Evolutionary conservation across 2,329 filamentous ascomycete species (phyloP).

Genomic region (Ascochyta clinopodiicola): DNA sequence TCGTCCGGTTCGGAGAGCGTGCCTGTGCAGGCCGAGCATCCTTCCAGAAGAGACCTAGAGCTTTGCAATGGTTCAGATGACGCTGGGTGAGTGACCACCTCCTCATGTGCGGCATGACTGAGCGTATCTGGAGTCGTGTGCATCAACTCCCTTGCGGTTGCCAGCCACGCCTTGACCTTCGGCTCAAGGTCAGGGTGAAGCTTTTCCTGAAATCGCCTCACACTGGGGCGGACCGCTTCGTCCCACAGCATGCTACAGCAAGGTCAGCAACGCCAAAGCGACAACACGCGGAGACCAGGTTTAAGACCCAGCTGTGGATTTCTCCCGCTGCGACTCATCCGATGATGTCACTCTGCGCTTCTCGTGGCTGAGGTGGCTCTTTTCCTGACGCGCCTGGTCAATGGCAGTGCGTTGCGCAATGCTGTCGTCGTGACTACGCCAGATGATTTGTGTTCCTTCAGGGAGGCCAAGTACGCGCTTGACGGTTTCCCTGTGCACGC

Average conservation of each 20-base stretch:
- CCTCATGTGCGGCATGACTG: not conserved
- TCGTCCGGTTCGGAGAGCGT: not conserved
- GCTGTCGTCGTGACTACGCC: constrained; percentile 95
- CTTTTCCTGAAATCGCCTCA: not conserved
- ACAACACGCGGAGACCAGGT: constrained; percentile 12
- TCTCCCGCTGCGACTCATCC: constrained; percentile 45
- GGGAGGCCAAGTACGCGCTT: constrained; percentile 88
- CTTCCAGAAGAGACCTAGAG: not conserved
- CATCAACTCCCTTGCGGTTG: not conserved
- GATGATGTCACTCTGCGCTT: constrained; percentile 52
- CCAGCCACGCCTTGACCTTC: not conserved
- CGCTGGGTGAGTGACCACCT: not conserved
- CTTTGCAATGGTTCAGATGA: not conserved
- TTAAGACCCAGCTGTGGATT: constrained; percentile 36
- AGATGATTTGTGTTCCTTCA: constrained; percentile 86
- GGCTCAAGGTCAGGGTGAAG: no score
- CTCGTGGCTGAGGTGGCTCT: constrained; percentile 58
- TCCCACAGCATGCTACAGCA: not conserved
- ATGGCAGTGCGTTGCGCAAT: constrained; percentile 91
- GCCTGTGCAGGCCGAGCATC: no score
- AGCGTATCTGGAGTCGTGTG: not conserved
- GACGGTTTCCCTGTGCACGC: constrained; percentile 78
- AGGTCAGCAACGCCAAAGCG: constrained; percentile 14
- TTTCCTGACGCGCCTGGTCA: constrained; percentile 90
- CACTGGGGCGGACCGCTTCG: not conserved